Base-by-base conservation (phyloP, 306 rosid species). In the Cucurbita moschata region DNA sequence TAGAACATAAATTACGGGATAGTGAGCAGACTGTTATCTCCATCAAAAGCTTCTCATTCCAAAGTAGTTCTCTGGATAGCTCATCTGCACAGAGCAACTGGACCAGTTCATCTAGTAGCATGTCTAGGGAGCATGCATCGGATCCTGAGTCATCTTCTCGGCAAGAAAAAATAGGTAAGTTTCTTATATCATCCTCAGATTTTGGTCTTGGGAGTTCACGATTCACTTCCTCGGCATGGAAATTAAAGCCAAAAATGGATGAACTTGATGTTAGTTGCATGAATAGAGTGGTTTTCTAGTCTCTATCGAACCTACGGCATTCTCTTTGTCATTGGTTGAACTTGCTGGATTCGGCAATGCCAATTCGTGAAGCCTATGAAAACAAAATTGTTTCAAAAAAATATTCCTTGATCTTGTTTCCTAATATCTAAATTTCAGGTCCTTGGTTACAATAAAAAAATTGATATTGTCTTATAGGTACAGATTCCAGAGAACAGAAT, bases 151-250 rank as follows among this genome's bases (percentile, higher is more conserved):
- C 83, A 65, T 75, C 85, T 55, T 59, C 84, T 74, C 80, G 64
- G 76, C 85, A 72, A 44, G 86, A 88, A 77, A 86, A 77, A 54
- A 56, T 86, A 87, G 95, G 97, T 89, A 15, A 75, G 71, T 19
- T 23, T 58, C 37, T 19, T 26, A 10, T 12, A 10, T 23, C 40
- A 58, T 58, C 40, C 63, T 58, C 39, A 23, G 26, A 58, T 58
- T 23, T 58, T 58, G 63, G 63, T 9, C 63, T 57, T 46, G 23
- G 39, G 14, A 11, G 18, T 30, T 59, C 42, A 59, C 35, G 23
- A 18, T 19, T 67, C 49, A 44, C 18, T 68, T 68, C 46, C 38
- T 68, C 54, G 53, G 55, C 73, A 68, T 43, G 15, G 72, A 67
- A 16, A 35, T 13, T 60, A 60, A 5, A 30, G 66, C 42, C 40